A percentile compares a stretch with the other conserved stretches of the same genome.
phyloP scores from a whole-genome alignment of 129 eudicot species.

The Oenanthe sinensis region DNA sequence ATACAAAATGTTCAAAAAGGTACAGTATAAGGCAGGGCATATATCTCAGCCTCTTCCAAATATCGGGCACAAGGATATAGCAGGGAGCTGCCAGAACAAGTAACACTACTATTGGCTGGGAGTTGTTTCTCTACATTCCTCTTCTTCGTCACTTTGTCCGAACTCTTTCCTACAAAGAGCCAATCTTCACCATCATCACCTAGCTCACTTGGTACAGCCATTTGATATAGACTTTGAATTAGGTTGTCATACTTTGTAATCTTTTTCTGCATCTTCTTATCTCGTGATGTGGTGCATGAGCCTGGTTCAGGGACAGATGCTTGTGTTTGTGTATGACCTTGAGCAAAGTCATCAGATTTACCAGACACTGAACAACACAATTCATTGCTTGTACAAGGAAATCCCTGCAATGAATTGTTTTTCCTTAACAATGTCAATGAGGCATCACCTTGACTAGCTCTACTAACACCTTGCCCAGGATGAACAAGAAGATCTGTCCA shows the following conservation, averaged over 20 bases:
- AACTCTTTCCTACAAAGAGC: conserved; percentile 36
- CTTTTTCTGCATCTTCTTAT: conserved; percentile 15
- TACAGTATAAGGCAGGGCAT: conserved; percentile 62
- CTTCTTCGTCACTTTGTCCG: background rate
- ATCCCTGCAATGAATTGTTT: background rate
- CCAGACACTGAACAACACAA: background rate
- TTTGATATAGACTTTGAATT: conserved; percentile 31
- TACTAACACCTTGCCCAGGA: background rate
- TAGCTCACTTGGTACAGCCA: background rate
- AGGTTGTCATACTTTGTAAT: conserved; percentile 20
- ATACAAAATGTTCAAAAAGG: conserved; percentile 34
- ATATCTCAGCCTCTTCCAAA: conserved; percentile 47
- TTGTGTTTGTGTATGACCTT: background rate
- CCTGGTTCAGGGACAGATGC: background rate
- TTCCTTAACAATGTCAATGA: background rate
- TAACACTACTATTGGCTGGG: conserved; percentile 4
- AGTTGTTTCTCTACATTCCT: conserved; percentile 1
- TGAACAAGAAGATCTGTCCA: background rate
- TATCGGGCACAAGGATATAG: conserved; percentile 24
- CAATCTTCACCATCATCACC: conserved; percentile 49
- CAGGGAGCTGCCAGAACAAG: conserved; percentile 17
- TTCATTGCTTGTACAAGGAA: background rate
- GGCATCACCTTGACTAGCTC: background rate
- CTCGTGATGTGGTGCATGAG: background rate
- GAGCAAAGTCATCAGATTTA: background rate